Percentiles rank a stretch among this genome's conserved stretches.
Evolutionary conservation across 495 filamentous ascomycete genomes (phyloP).

Genomic region (Neurospora pannonica): DNA sequence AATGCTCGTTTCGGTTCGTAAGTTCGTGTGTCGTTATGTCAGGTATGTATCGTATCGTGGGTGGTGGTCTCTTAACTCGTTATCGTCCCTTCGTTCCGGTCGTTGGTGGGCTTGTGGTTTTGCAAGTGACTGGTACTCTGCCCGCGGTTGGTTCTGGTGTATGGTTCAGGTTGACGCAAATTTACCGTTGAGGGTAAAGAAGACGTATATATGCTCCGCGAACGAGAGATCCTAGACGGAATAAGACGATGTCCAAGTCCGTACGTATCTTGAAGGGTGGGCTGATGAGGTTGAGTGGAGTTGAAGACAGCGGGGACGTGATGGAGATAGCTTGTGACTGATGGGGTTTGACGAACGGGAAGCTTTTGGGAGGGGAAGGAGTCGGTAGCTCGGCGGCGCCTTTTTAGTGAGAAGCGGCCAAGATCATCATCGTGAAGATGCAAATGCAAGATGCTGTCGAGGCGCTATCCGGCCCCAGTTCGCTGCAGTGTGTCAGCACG

Average conservation of each 20-base stretch:
- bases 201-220: neutral
- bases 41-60: neutral
- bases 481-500: neutral
- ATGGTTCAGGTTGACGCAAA: neutral
- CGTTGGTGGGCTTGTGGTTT: neutral
- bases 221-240: neutral
- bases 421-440: neutral
- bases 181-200: neutral
- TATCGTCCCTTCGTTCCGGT: neutral
- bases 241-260: neutral
- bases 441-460: neutral
- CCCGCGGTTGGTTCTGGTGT: neutral
- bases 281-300: neutral
- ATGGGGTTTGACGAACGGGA: neutral
- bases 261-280: neutral
- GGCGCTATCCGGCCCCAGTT: neutral
- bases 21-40: neutral
- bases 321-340: neutral
- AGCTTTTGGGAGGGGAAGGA: neutral
- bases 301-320: neutral
- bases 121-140: neutral
- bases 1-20: neutral
- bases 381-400: neutral
- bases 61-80: neutral
- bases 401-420: neutral